A percentile compares a stretch with the other conserved stretches of the same genome.
Conservation (phyloP, 2,329 filamentous ascomycete species). For the Intubia oerlemansii region DNA sequence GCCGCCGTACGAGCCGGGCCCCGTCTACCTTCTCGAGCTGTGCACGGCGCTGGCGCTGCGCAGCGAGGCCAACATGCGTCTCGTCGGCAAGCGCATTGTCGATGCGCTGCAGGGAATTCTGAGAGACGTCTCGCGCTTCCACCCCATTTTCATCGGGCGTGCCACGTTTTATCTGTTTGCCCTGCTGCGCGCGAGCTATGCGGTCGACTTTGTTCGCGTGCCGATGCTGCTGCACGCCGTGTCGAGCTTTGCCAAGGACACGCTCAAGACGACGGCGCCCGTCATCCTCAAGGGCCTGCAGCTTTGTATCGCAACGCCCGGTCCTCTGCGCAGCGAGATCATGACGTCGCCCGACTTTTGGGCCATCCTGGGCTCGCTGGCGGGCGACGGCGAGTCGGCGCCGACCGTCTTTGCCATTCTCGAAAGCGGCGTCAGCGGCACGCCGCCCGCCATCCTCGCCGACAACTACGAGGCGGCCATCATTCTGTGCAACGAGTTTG, state of each 20-base stretch:
- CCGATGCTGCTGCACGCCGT: constrained; percentile 84
- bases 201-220: constrained; percentile 77
- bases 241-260: constrained; percentile 62
- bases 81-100: constrained; percentile 59
- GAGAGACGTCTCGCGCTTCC: constrained; percentile 56
- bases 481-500: constrained; percentile 70
- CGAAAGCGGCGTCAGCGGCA: constrained; percentile 50
- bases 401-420: constrained; percentile 72
- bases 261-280: constrained; percentile 42
- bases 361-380: constrained; percentile 64
- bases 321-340: constrained; percentile 69
- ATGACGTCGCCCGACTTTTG: constrained; percentile 96
- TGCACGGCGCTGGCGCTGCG: constrained; percentile 64
- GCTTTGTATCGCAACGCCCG: constrained; percentile 57
- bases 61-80: constrained; percentile 48
- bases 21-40: constrained; percentile 82
- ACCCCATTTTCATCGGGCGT: constrained; percentile 51
- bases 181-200: constrained; percentile 66
- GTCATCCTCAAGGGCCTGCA: constrained; percentile 57
- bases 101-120: constrained; percentile 64
- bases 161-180: constrained; percentile 72
- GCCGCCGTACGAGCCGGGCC: constrained; percentile 60
- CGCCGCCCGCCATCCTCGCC: constrained; percentile 67
- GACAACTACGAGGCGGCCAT: constrained; percentile 92
- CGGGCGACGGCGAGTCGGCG: constrained; percentile 47